Percentiles rank a stretch among this genome's conserved stretches.
These are phyloP conservation scores for Aspergillus uvarum DNA, from an alignment of 2,329 filamentous ascomycete genomes.

Conservation along the genomic window DNA sequence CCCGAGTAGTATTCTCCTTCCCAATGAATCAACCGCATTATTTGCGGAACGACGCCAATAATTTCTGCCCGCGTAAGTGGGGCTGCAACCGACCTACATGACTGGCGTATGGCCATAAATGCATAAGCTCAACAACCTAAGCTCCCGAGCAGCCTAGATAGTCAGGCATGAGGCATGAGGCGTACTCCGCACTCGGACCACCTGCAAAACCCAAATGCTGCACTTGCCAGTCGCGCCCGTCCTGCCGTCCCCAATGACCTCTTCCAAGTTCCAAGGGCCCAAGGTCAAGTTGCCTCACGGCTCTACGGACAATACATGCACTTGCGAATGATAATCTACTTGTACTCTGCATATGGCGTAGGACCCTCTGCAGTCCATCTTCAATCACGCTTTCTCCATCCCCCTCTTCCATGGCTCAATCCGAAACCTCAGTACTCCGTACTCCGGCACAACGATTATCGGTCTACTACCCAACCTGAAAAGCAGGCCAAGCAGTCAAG, in stretches of 20 bases:
- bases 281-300: constrained; percentile 1
- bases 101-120: constrained; percentile 25
- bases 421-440: not conserved
- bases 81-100: constrained; percentile 21
- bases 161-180: constrained; percentile 22
- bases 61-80: constrained; percentile 19
- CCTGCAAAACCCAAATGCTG: constrained; percentile 20
- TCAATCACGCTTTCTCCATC: constrained; percentile 4
- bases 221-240: constrained; percentile 1
- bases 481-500: not conserved
- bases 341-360: constrained; percentile 17
- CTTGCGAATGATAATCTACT: constrained; percentile 6
- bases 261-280: not conserved
- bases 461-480: constrained; percentile 15
- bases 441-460: constrained; percentile 11
- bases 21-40: constrained; percentile 17
- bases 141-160: constrained; percentile 24
- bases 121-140: constrained; percentile 29
- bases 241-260: constrained; percentile 9
- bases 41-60: constrained; percentile 20
- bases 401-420: constrained; percentile 7
- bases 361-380: constrained; percentile 18
- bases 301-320: constrained; percentile 17
- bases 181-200: constrained; percentile 21
- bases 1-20: too few relatives aligned